phyloP scores from a whole-genome alignment of 225 moss, liverwort and hornwort genomes.

The Polytrichum formosum region DNA sequence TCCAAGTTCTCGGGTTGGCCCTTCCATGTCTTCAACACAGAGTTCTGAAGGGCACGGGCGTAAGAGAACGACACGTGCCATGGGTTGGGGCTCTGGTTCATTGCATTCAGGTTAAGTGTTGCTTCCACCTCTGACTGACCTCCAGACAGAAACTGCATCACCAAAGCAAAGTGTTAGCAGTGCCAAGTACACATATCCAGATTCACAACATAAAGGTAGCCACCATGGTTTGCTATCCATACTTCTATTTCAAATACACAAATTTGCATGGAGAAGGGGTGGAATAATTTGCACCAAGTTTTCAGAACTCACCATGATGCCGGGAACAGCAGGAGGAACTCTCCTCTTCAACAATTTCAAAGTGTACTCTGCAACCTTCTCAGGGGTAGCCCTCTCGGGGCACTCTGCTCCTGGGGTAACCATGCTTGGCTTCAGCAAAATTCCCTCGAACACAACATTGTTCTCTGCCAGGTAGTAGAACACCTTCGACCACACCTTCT shows the following conservation, averaged over 20 bases:
- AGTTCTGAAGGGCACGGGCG: conserved; percentile 61
- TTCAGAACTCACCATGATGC: conserved; percentile 44
- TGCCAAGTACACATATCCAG: too few species aligned
- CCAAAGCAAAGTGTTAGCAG: too few species aligned
- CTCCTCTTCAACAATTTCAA: conserved; percentile 54
- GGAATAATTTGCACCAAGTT: background rate
- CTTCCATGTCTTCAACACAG: conserved; percentile 60
- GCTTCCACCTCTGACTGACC: conserved; percentile 68
- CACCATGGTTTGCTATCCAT: too few species aligned
- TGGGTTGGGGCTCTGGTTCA: conserved; percentile 61
- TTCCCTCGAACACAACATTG: conserved; percentile 55
- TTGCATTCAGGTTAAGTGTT: conserved; percentile 57
- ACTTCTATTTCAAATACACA: too few species aligned
- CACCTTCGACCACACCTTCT: conserved; percentile 62
- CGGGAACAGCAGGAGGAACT: conserved; percentile 60
- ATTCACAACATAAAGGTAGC: too few species aligned
- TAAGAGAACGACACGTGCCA: conserved; percentile 69
- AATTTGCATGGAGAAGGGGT: too few species aligned
- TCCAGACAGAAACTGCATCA: conserved; percentile 49
- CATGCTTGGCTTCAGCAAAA: conserved; percentile 66
- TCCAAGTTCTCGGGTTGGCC: conserved; percentile 61
- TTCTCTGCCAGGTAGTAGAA: conserved; percentile 59
- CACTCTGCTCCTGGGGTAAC: conserved; percentile 63
- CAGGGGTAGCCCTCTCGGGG: conserved; percentile 53
- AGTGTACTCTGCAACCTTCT: conserved; percentile 59